Percentiles rank a stretch among this genome's conserved stretches.
These are phyloP conservation scores for Fraxinus quadrangulata DNA, from an alignment of 257 asterid genomes.

Conservation along the genomic window DNA sequence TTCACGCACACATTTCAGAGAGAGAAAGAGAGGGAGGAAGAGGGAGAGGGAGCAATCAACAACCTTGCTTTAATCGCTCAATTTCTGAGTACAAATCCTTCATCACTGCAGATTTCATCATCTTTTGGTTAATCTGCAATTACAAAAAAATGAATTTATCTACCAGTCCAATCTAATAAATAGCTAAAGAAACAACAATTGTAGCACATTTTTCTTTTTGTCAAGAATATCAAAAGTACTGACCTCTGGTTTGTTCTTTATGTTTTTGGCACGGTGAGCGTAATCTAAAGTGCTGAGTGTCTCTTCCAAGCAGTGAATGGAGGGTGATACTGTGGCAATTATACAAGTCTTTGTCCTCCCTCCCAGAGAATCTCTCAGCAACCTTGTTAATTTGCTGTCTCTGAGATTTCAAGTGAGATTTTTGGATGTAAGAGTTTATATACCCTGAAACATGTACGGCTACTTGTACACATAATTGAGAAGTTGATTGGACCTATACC, in stretches of 20 bases:
- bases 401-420: constrained; percentile 30
- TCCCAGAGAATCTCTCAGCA: constrained; percentile 63
- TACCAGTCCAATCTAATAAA: constrained; percentile 20
- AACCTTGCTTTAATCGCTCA: constrained; percentile 53
- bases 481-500: constrained; percentile 28
- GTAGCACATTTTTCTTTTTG: too few species aligned
- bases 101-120: constrained; percentile 46
- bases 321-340: constrained; percentile 64
- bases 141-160: not conserved
- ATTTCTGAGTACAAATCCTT: constrained; percentile 48
- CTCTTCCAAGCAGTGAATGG: constrained; percentile 60
- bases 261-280: constrained; percentile 56
- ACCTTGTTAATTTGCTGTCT: constrained; percentile 68
- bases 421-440: not conserved
- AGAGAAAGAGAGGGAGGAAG: not conserved
- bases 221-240: constrained; percentile 1
- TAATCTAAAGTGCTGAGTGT: constrained; percentile 66
- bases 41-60: constrained; percentile 3
- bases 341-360: constrained; percentile 66
- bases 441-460: not conserved
- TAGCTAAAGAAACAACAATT: not conserved
- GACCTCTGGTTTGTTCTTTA: constrained; percentile 68
- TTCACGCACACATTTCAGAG: not conserved
- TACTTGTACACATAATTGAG: not conserved
- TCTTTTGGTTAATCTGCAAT: constrained; percentile 51